These are phyloP conservation scores for Collybiopsis luxurians DNA, from an alignment of 768 basidiomycete species.

Conservation along the genomic window DNA sequence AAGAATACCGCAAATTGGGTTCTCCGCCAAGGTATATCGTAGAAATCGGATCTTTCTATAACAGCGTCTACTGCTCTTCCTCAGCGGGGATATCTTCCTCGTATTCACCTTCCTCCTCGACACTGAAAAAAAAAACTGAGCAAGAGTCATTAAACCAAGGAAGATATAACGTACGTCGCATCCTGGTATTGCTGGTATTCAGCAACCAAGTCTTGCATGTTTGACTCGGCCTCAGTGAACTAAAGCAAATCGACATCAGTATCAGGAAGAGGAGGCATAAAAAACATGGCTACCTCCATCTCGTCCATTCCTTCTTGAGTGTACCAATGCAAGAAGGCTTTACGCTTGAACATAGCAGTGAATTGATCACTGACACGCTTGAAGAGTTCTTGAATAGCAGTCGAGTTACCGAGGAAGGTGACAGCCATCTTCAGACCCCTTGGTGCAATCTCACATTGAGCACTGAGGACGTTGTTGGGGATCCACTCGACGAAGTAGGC, in stretches of 20 bases:
- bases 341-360: conserved; percentile 98
- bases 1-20: conserved; percentile 8
- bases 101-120: conserved; percentile 86
- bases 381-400: conserved; percentile 97
- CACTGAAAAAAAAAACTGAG: conserved; percentile 39
- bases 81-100: conserved; percentile 72
- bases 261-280: background rate
- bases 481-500: conserved; percentile 99
- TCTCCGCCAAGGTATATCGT: conserved; percentile 8
- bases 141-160: background rate
- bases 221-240: conserved; percentile 98
- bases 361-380: conserved; percentile 98
- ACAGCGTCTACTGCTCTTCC: conserved; percentile 50
- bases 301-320: conserved; percentile 99
- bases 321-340: conserved; percentile 99
- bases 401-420: conserved; percentile 97
- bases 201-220: conserved; percentile 98
- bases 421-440: conserved; percentile 95
- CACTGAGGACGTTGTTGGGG: conserved; percentile 97
- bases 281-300: conserved; percentile 63
- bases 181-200: conserved; percentile 98
- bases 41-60: conserved; percentile 11
- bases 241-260: conserved; percentile 19
- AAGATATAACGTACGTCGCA: conserved; percentile 65
- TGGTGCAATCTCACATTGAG: conserved; percentile 97